These are phyloP conservation scores for Pythium diclinum DNA, from an alignment of 352 stramenopile genomes.

Conservation along the genomic window DNA sequence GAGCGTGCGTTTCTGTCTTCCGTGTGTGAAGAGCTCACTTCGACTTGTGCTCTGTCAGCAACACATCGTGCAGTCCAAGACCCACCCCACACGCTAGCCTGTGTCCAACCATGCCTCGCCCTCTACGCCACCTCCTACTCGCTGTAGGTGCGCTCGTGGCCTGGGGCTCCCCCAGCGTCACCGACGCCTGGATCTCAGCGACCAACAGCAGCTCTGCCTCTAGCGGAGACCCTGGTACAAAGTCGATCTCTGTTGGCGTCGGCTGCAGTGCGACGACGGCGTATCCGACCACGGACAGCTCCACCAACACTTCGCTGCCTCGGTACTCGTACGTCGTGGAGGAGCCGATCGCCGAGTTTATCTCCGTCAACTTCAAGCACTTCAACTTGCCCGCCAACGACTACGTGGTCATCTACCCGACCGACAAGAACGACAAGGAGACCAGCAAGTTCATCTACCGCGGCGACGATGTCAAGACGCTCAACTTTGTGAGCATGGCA, in stretches of 20 bases:
- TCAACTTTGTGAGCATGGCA: conserved; percentile 41
- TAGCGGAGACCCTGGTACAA: conserved; percentile 32
- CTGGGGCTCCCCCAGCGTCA: neutral
- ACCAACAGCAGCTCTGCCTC: neutral
- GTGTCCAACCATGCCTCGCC: neutral
- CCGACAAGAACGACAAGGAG: conserved; percentile 30
- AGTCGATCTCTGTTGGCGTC: conserved; percentile 37
- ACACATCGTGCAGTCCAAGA: neutral
- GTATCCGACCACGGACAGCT: conserved; percentile 9
- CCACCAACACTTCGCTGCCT: neutral
- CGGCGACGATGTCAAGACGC: conserved; percentile 21
- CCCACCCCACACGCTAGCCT: neutral
- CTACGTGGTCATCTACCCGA: conserved; percentile 45
- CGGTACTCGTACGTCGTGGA: neutral
- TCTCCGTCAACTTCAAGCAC: conserved; percentile 57
- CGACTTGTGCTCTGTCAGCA: neutral
- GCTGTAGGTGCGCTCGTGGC: neutral
- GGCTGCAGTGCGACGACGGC: conserved; percentile 37
- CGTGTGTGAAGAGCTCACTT: neutral
- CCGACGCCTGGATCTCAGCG: neutral
- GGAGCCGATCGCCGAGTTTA: conserved; percentile 41
- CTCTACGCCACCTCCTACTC: neutral
- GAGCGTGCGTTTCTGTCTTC: neutral
- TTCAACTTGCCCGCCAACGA: conserved; percentile 64
- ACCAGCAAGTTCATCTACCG: conserved; percentile 37